Evolutionary conservation across 441 rosid genomes (phyloP).

Genomic region (Viola pubescens): DNA sequence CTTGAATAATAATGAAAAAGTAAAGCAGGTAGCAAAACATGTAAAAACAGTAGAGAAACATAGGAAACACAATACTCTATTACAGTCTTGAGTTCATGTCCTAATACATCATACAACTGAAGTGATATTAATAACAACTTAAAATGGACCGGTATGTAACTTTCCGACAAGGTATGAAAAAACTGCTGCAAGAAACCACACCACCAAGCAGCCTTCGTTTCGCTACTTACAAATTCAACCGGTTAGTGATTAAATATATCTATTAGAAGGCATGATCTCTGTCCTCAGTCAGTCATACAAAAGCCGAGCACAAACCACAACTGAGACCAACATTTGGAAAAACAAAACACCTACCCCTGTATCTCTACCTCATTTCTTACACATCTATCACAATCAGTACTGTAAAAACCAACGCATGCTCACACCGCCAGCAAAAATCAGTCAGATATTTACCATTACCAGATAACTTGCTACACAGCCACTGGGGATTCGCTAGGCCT

Average conservation of each 20-base stretch:
- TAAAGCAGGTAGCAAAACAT: neutral
- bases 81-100: neutral
- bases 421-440: constrained; percentile 43
- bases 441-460: constrained; percentile 41
- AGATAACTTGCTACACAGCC: constrained; percentile 30
- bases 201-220: constrained; percentile 24
- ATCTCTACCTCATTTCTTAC: constrained; percentile 42
- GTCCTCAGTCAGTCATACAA: constrained; percentile 34
- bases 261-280: constrained; percentile 24
- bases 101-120: constrained; percentile 7
- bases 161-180: constrained; percentile 15
- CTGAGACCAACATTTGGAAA: constrained; percentile 23
- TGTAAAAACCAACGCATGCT: constrained; percentile 30
- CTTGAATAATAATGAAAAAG: neutral
- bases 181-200: constrained; percentile 14
- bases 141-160: neutral
- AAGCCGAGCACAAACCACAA: constrained; percentile 34
- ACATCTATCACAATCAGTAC: constrained; percentile 31
- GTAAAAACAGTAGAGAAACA: neutral
- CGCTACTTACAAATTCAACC: constrained; percentile 44
- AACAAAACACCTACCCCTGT: constrained; percentile 30
- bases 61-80: neutral
- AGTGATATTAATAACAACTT: neutral
- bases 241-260: constrained; percentile 44
- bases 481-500: constrained; percentile 50